A percentile compares a stretch with the other conserved stretches of the same genome.
Evolutionary conservation across 225 moss, liverwort and hornwort genomes (phyloP).

Genomic region (Polytrichum formosum): DNA sequence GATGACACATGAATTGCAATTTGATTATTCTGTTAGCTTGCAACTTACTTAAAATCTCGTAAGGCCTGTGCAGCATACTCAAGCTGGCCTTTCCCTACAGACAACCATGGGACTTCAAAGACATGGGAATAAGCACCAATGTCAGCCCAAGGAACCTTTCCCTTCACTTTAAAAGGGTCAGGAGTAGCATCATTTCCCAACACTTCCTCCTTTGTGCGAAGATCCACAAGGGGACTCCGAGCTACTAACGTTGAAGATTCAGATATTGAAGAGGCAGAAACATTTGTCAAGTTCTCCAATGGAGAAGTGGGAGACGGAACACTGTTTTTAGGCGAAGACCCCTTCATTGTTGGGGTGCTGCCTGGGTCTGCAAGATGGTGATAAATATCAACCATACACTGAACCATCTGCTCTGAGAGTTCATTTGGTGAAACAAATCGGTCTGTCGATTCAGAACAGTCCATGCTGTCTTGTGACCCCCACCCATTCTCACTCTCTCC

Average conservation of each 20-base stretch:
- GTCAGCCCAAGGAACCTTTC: slow-evolving; percentile 48
- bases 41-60: slow-evolving; percentile 31
- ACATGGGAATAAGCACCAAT: slow-evolving; percentile 33
- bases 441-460: not conserved
- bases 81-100: slow-evolving; percentile 35
- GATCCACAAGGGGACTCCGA: slow-evolving; percentile 51
- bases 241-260: slow-evolving; percentile 38
- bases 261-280: slow-evolving; percentile 38
- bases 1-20: not conserved
- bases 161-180: slow-evolving; percentile 28
- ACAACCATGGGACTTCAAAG: slow-evolving; percentile 49
- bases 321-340: slow-evolving; percentile 14
- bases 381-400: slow-evolving; percentile 51
- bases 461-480: slow-evolving; percentile 4
- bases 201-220: slow-evolving; percentile 47
- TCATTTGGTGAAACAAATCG: slow-evolving; percentile 23
- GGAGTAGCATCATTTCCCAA: slow-evolving; percentile 32
- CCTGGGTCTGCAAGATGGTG: slow-evolving; percentile 27
- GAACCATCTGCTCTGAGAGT: slow-evolving; percentile 57
- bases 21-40: not conserved
- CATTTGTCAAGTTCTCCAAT: slow-evolving; percentile 31
- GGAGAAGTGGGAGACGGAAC: slow-evolving; percentile 47
- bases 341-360: not conserved
- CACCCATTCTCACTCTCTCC: not conserved
- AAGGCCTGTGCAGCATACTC: slow-evolving; percentile 43